Conservation (phyloP, 2,329 filamentous ascomycete species). For the Aspergillus oerlinghausenensis region DNA sequence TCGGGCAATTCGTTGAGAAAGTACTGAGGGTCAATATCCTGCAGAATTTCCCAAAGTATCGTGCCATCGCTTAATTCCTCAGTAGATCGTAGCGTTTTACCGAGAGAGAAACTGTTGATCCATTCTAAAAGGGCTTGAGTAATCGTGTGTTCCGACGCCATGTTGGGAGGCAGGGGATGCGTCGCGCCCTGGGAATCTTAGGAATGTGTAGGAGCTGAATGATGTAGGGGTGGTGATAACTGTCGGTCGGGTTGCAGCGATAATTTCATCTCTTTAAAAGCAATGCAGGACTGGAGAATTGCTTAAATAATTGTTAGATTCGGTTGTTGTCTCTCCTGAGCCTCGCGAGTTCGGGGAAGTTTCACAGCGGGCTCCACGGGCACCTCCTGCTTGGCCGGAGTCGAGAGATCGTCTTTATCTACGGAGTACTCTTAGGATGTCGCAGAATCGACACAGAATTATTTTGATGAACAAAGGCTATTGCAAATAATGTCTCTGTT, state of each 20-base stretch:
- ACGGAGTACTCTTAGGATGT: neutral
- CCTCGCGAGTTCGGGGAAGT: slow-evolving; percentile 4
- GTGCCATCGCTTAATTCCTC: slow-evolving; percentile 43
- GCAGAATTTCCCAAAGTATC: slow-evolving; percentile 45
- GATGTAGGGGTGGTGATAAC: neutral
- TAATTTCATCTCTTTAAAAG: slow-evolving; percentile 2
- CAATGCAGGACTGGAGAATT: neutral
- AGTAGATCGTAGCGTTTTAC: slow-evolving; percentile 37
- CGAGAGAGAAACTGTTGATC: slow-evolving; percentile 44
- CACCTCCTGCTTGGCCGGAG: neutral
- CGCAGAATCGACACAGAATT: neutral
- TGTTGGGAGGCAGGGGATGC: slow-evolving; percentile 22
- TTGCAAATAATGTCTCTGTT: neutral
- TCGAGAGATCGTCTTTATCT: neutral
- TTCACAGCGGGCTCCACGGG: slow-evolving; percentile 6
- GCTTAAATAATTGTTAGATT: neutral
- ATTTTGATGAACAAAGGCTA: neutral
- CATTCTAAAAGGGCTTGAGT: slow-evolving; percentile 45
- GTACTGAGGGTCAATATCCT: slow-evolving; percentile 46
- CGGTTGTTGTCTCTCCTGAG: slow-evolving; percentile 1
- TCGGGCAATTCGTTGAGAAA: slow-evolving; percentile 47
- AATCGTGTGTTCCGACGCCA: slow-evolving; percentile 43
- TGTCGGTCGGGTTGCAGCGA: neutral
- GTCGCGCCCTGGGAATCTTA: slow-evolving; percentile 11
- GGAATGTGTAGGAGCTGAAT: slow-evolving; percentile 19